phyloP scores from a whole-genome alignment of 176 grass and related monocot genomes.

The Triticum dicoccoides region DNA sequence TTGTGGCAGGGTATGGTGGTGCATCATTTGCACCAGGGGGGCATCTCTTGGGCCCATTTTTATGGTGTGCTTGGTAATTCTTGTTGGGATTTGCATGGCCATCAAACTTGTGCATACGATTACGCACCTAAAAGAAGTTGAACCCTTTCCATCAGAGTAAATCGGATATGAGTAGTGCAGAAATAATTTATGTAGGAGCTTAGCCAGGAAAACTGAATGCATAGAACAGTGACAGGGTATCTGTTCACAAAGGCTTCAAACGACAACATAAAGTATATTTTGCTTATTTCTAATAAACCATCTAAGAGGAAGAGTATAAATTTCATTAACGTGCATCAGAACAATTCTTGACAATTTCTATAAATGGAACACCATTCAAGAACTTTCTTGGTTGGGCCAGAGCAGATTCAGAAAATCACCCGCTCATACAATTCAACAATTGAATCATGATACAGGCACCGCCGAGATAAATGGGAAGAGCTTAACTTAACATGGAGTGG shows the following conservation, averaged over 20 bases:
- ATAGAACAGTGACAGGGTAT: conserved; percentile 4
- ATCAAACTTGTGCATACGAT: conserved; percentile 52
- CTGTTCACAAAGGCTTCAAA: neutral
- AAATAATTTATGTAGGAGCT: neutral
- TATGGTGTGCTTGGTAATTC: conserved; percentile 51
- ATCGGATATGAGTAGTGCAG: conserved; percentile 1
- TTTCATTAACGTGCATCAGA: neutral
- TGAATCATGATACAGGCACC: neutral
- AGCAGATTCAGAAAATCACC: neutral
- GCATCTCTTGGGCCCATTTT: conserved; percentile 59
- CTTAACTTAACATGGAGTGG: neutral
- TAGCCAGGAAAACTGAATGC: neutral
- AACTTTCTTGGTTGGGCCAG: neutral
- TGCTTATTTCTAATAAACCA: neutral
- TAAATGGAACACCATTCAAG: neutral
- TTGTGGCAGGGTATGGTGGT: conserved; percentile 50
- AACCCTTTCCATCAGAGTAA: neutral
- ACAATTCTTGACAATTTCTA: neutral
- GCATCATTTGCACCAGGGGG: conserved; percentile 47
- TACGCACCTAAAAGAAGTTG: conserved; percentile 37
- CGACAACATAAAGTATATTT: neutral
- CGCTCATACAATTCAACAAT: neutral
- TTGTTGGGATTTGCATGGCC: conserved; percentile 54
- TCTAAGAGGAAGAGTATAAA: neutral
- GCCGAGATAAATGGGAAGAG: neutral